Base-by-base conservation (phyloP, 495 filamentous ascomycete genomes). In the Melanomma pulvis-pyrius region DNA sequence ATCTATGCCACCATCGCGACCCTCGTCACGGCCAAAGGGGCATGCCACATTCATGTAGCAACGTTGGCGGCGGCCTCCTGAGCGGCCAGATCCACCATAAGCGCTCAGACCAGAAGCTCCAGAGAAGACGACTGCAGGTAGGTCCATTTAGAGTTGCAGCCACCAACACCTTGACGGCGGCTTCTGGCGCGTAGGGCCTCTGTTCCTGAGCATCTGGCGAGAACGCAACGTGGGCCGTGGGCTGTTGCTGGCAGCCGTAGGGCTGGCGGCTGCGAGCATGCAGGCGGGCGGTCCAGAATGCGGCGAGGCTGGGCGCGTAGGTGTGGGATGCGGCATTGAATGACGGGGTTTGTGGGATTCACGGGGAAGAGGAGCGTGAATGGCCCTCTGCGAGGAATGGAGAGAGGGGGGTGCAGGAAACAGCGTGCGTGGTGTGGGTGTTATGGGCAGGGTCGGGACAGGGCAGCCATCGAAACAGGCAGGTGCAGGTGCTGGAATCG, bases 121-220 rank as follows among this genome's bases (percentile, higher is more conserved):
- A 46, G 22, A 7, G 21, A 9, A 29, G 32, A 19, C 22, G 22
- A 22, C 39, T 68, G 57, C 50, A 61, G 57, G 46, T 17, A 59
- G 25, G 63, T 68, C 59, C 65, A 59, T 54, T 63, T 68, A 63
- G 50, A 56, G 56, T 63, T 68, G 63, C 62, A 55, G 65, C 64
- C 64, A 67, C 64, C 56, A 66, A 66, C 63, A 66, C 54, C 4
- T 21, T 54, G 4, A 24, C 29, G 51, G 51, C 51, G 25, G 51
- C 51, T 51, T 51, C 48, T 44, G 39, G 39, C 39, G 39, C 39
- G 9, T 44, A 50, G 25, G 25, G 9, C 19, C 21, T 24, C 21
- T 8, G 48, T 50, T 24, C 48, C 48, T 50, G 48, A 25, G 21
- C 5, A 50, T 50, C 48, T 50, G 12, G 15, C 7, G 48, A 19